A percentile compares a stretch with the other conserved stretches of the same genome.
Conservation (phyloP, 2,329 filamentous ascomycete genomes). For the Lanzia echinophila region DNA sequence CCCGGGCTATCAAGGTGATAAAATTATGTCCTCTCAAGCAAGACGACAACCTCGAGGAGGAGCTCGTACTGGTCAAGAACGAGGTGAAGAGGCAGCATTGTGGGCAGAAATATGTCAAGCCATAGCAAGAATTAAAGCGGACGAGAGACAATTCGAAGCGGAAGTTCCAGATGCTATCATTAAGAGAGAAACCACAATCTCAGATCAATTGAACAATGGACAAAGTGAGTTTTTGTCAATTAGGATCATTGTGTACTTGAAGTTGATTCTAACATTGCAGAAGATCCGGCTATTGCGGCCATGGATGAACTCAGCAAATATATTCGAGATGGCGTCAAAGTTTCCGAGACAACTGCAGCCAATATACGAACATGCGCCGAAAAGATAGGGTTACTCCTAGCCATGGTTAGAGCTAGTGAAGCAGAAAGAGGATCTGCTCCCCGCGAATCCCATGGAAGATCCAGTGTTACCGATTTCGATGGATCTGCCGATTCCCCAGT, state of each 20-base stretch:
- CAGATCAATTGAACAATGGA: constrained; percentile 11
- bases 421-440: constrained; percentile 16
- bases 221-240: constrained; percentile 11
- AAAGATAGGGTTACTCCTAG: constrained; percentile 14
- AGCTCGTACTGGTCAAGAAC: constrained; percentile 14
- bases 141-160: constrained; percentile 10
- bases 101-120: constrained; percentile 13
- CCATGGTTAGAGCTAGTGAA: constrained; percentile 21
- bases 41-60: constrained; percentile 16
- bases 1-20: background rate
- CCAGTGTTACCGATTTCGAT: constrained; percentile 25
- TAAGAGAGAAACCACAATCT: constrained; percentile 12
- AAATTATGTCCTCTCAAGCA: constrained; percentile 14
- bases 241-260: background rate
- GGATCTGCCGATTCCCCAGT: constrained; percentile 27
- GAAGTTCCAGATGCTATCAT: constrained; percentile 16
- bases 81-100: constrained; percentile 13
- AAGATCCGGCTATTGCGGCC: constrained; percentile 22
- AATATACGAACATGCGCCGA: constrained; percentile 4
- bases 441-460: constrained; percentile 22
- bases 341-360: constrained; percentile 24
- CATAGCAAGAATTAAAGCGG: constrained; percentile 11
- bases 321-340: constrained; percentile 25
- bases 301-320: constrained; percentile 17
- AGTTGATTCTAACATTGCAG: background rate